These are phyloP conservation scores for Sicyos edulis DNA, from an alignment of 306 rosid genomes.

Conservation along the genomic window DNA sequence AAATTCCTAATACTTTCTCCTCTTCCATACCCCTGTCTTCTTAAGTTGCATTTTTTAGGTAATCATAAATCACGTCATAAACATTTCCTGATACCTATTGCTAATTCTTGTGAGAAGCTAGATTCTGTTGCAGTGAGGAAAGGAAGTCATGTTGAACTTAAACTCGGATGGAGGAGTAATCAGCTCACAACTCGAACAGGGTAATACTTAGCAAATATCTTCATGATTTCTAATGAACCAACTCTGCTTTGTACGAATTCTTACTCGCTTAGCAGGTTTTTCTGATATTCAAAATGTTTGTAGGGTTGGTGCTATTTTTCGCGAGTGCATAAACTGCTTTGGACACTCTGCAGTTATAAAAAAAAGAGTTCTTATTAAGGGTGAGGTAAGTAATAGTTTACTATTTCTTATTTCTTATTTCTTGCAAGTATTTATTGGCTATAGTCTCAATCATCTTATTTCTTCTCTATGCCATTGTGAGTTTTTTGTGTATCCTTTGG, in stretches of 20 bases:
- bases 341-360: no score
- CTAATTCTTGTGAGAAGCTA: slow-evolving; percentile 2
- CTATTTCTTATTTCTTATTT: no score
- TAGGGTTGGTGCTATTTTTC: no score
- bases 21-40: background rate
- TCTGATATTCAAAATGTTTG: no score
- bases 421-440: no score
- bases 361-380: background rate
- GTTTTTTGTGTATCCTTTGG: background rate
- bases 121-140: slow-evolving; percentile 9
- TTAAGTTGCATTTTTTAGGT: background rate
- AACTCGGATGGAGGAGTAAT: slow-evolving; percentile 3
- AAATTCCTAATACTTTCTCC: background rate
- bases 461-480: background rate
- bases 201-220: background rate
- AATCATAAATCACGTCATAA: background rate
- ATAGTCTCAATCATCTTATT: slow-evolving; percentile 8
- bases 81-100: slow-evolving; percentile 1
- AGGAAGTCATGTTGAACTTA: background rate
- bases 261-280: background rate
- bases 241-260: background rate
- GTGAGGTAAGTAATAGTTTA: slow-evolving; percentile 7
- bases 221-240: background rate
- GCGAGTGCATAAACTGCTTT: no score
- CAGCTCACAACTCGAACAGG: background rate